These are phyloP conservation scores for Boletus rubropictus DNA, from an alignment of 768 basidiomycete species.

Conservation along the genomic window DNA sequence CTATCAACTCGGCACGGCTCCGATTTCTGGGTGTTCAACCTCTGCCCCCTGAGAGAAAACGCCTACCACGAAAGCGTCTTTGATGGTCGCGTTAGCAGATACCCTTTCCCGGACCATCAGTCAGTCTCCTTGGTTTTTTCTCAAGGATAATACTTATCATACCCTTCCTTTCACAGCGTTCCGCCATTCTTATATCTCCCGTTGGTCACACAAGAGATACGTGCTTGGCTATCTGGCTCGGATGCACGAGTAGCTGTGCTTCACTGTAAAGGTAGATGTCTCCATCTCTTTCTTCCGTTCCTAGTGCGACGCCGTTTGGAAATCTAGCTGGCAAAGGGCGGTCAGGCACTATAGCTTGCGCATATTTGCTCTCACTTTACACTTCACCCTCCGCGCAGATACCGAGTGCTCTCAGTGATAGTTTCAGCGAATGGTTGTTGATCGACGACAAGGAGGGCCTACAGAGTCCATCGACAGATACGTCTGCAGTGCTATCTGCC, in stretches of 20 bases:
- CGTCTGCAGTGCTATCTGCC: not conserved
- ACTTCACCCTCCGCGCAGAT: slow-evolving; percentile 40
- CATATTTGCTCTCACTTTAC: slow-evolving; percentile 63
- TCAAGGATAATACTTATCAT: not conserved
- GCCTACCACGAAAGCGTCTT: slow-evolving; percentile 67
- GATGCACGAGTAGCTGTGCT: slow-evolving; percentile 69
- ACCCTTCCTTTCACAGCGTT: slow-evolving; percentile 38
- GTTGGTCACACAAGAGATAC: slow-evolving; percentile 69
- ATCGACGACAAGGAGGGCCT: slow-evolving; percentile 18
- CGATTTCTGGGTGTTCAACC: slow-evolving; percentile 86
- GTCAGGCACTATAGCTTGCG: slow-evolving; percentile 80
- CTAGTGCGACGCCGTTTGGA: slow-evolving; percentile 1
- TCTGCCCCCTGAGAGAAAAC: slow-evolving; percentile 79
- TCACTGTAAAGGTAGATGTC: slow-evolving; percentile 72
- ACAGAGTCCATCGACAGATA: slow-evolving; percentile 5
- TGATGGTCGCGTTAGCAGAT: slow-evolving; percentile 69
- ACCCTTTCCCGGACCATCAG: slow-evolving; percentile 91
- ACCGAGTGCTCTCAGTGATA: slow-evolving; percentile 11
- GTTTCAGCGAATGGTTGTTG: slow-evolving; percentile 16
- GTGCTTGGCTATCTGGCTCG: slow-evolving; percentile 61
- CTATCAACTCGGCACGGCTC: slow-evolving; percentile 66
- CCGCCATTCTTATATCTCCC: slow-evolving; percentile 74
- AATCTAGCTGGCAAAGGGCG: slow-evolving; percentile 70
- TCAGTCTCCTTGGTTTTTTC: slow-evolving; percentile 54
- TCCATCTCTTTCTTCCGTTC: not conserved